Evolutionary conservation across 2,329 filamentous ascomycete species (phyloP), one percentile per base, ranked within the genome.

Genomic region (Raffaelea arxii): DNA sequence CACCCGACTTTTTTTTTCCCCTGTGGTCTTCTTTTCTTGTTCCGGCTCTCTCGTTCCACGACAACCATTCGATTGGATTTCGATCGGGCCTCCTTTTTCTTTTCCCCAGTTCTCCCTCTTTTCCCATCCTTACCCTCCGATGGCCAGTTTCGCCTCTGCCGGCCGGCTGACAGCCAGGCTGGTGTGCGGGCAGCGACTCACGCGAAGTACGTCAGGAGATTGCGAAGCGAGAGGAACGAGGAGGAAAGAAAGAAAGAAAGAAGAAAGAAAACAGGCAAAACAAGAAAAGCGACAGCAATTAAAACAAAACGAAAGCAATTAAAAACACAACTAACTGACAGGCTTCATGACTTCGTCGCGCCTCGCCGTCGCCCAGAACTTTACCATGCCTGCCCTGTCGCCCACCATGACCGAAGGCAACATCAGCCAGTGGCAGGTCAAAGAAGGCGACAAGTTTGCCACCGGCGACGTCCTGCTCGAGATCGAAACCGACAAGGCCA

Each of bases 371-470:
- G 88, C 87, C 22, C 83, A 89, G 54, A 92, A 90, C 67, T 89
- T n/a, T n/a, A n/a, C n/a, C n/a, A 98, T 98, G 92, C 92, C 92
- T 55, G 92, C 92, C 49, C 77, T 98, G 60, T 98, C 92, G 53
- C 92, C 92, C 46, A 98, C 92, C 58, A 98, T 98, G 92, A 90
- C 86, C 54, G 76, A 86, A 52, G 92, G 92, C 65, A 95, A 94
- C 74, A 94, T 98, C 67, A 94, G 92, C 59, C 74, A 82, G 54
- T 98, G 92, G 92, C 88, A 97, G 74, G 98, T 97, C 80, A 94
- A 96, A 74, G 76, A 82, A 56, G 92, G 92, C 63, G 92, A 98
- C 67, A 62, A 74, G 53, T 82, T 98, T 65, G 73, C 79, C 49
- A 90, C 94, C 44, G 92, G 92, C 65, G 92, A 98, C 65, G 92